Percentiles rank a stretch among this genome's conserved stretches.
phyloP scores from a whole-genome alignment of 768 basidiomycete species.

The Macrolepiota fuliginosa region DNA sequence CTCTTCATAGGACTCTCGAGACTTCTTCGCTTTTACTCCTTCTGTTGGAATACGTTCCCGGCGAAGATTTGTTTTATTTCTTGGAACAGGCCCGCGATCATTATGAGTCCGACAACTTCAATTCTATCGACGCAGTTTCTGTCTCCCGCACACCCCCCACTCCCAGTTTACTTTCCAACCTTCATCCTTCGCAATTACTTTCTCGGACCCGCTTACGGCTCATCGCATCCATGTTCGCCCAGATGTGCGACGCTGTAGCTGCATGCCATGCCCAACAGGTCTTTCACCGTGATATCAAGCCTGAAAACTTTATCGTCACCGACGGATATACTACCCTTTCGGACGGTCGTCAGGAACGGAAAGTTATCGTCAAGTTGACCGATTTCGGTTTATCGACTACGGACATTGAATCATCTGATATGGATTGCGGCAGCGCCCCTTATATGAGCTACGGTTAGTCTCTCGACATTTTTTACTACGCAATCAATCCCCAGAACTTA shows the following conservation, averaged over 20 bases:
- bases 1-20: constrained; percentile 90
- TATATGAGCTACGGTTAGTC: constrained; percentile 95
- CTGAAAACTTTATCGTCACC: constrained; percentile 96
- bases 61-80: constrained; percentile 98
- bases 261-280: constrained; percentile 90
- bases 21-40: constrained; percentile 89
- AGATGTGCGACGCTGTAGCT: constrained; percentile 98
- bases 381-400: constrained; percentile 96
- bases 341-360: constrained; percentile 66
- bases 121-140: constrained; percentile 37
- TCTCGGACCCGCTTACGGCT: constrained; percentile 86
- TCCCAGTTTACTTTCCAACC: constrained; percentile 84
- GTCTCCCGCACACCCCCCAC: constrained; percentile 83
- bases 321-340: constrained; percentile 63
- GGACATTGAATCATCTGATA: constrained; percentile 86
- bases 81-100: constrained; percentile 94
- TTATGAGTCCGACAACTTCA: constrained; percentile 51
- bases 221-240: constrained; percentile 95
- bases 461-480: not conserved
- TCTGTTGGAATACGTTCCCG: constrained; percentile 92
- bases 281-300: constrained; percentile 98
- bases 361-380: constrained; percentile 93
- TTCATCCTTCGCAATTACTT: constrained; percentile 77
- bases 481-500: constrained; percentile 15
- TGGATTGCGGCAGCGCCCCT: constrained; percentile 98